Conservation (phyloP, 1,284 basidiomycete species). For the Inonotus obliquus region DNA sequence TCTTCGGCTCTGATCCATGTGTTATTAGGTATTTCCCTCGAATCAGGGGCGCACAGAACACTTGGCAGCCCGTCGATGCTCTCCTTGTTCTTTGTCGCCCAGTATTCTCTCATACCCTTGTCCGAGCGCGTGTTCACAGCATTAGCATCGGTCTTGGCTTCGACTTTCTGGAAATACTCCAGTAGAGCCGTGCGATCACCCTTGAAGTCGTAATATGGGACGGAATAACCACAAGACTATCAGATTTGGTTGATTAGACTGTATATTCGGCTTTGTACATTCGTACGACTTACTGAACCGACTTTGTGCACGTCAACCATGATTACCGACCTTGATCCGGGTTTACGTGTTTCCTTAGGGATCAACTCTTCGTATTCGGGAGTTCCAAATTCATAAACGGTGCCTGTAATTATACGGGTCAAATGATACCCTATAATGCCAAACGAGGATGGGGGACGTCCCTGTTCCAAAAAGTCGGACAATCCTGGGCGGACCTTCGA, state of each 20-base stretch:
- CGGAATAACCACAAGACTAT: slow-evolving; percentile 29
- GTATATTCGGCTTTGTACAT: no score
- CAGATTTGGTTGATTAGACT: background rate
- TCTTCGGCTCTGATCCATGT: slow-evolving; percentile 18
- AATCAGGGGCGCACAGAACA: slow-evolving; percentile 28
- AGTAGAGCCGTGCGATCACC: slow-evolving; percentile 31
- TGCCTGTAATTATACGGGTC: slow-evolving; percentile 30
- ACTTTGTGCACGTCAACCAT: slow-evolving; percentile 47
- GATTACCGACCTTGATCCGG: slow-evolving; percentile 49
- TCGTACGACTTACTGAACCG: slow-evolving; percentile 34
- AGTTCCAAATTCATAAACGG: slow-evolving; percentile 46
- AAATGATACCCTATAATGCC: background rate
- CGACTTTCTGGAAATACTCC: background rate
- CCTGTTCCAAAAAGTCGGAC: slow-evolving; percentile 51
- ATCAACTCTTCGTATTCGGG: slow-evolving; percentile 45
- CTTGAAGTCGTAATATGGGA: slow-evolving; percentile 46
- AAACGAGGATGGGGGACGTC: slow-evolving; percentile 21
- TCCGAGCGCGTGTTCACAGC: slow-evolving; percentile 11
- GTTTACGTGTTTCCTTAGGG: slow-evolving; percentile 35
- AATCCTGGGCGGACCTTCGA: slow-evolving; percentile 44
- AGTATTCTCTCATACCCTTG: slow-evolving; percentile 41
- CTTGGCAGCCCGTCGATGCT: slow-evolving; percentile 45
- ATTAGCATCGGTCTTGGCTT: slow-evolving; percentile 25
- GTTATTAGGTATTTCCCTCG: slow-evolving; percentile 20
- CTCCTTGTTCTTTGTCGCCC: slow-evolving; percentile 35